These are phyloP conservation scores for Phaeolepiota aurea DNA, from an alignment of 768 basidiomycete species.

Conservation along the genomic window DNA sequence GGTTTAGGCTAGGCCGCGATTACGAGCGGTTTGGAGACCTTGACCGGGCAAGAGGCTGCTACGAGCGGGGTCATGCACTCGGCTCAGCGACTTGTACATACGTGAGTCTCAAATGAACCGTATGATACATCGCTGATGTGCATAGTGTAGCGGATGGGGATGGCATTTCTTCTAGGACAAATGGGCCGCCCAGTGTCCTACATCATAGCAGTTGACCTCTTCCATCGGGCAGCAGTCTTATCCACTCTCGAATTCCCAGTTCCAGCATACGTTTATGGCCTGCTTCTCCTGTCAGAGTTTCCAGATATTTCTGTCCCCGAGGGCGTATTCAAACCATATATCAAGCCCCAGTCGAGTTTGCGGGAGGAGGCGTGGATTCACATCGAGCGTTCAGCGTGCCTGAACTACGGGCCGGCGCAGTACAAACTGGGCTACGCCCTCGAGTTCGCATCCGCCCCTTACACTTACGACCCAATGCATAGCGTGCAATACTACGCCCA, in stretches of 20 bases:
- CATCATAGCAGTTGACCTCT: conserved; percentile 55
- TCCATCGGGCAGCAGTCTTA: conserved; percentile 70
- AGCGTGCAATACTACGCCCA: conserved; percentile 86
- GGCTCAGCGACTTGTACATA: conserved; percentile 78
- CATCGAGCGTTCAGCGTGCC: conserved; percentile 79
- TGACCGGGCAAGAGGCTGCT: conserved; percentile 72
- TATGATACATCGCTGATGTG: conserved; percentile 2
- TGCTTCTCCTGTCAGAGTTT: conserved; percentile 81
- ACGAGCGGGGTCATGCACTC: conserved; percentile 69
- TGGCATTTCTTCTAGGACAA: conserved; percentile 88
- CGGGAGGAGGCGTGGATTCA: conserved; percentile 62
- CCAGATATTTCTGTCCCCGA: conserved; percentile 46
- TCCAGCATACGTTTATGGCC: conserved; percentile 80
- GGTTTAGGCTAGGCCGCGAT: conserved; percentile 88
- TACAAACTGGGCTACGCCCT: conserved; percentile 91
- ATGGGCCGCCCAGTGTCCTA: conserved; percentile 52
- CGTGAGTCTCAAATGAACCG: conserved; percentile 36
- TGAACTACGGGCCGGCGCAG: conserved; percentile 79
- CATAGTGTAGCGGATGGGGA: conserved; percentile 71
- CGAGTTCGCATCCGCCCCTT: conserved; percentile 82
- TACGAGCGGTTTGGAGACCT: conserved; percentile 84
- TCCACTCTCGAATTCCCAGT: conserved; percentile 71
- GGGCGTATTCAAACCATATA: conserved; percentile 44
- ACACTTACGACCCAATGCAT: conserved; percentile 80
- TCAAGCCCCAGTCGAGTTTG: conserved; percentile 41